Percentiles rank a stretch among this genome's conserved stretches.
Conservation (phyloP, 2,329 filamentous ascomycete genomes). For the Neofusicoccum sp. region DNA sequence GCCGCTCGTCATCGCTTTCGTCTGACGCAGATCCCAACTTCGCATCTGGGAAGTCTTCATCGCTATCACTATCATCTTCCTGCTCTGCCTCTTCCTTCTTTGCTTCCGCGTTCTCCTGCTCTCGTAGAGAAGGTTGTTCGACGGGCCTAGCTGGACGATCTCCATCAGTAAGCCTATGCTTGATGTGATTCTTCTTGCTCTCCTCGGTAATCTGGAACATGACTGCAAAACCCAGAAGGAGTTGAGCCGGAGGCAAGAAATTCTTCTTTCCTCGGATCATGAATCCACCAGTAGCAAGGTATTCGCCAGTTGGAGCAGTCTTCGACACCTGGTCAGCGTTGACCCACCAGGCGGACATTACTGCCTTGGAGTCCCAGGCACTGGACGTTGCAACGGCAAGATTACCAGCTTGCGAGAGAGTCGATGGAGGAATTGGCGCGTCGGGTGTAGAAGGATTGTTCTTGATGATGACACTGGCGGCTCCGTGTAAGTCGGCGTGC, state of each 20-base stretch:
- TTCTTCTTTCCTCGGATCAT: slow-evolving; percentile 86
- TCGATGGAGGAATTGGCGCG: slow-evolving; percentile 88
- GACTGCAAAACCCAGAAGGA: slow-evolving; percentile 84
- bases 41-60: slow-evolving; percentile 51
- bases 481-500: slow-evolving; percentile 84
- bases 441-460: slow-evolving; percentile 78
- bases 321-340: slow-evolving; percentile 89
- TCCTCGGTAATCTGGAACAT: slow-evolving; percentile 88
- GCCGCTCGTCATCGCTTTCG: slow-evolving; percentile 38
- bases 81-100: slow-evolving; percentile 29
- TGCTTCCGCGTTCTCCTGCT: slow-evolving; percentile 25
- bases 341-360: slow-evolving; percentile 97
- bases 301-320: slow-evolving; percentile 76
- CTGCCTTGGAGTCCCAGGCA: slow-evolving; percentile 95
- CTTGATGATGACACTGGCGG: slow-evolving; percentile 85
- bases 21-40: slow-evolving; percentile 39
- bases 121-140: slow-evolving; percentile 22
- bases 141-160: slow-evolving; percentile 16
- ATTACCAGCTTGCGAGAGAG: slow-evolving; percentile 85
- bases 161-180: slow-evolving; percentile 63
- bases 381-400: slow-evolving; percentile 81
- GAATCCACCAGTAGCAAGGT: slow-evolving; percentile 76
- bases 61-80: slow-evolving; percentile 38
- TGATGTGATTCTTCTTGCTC: slow-evolving; percentile 78
- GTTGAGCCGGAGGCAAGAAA: slow-evolving; percentile 81